Evolutionary conservation across 2,329 filamentous ascomycete species (phyloP), one percentile per base, ranked within the genome.

Genomic region (Colletotrichum liaoningense): DNA sequence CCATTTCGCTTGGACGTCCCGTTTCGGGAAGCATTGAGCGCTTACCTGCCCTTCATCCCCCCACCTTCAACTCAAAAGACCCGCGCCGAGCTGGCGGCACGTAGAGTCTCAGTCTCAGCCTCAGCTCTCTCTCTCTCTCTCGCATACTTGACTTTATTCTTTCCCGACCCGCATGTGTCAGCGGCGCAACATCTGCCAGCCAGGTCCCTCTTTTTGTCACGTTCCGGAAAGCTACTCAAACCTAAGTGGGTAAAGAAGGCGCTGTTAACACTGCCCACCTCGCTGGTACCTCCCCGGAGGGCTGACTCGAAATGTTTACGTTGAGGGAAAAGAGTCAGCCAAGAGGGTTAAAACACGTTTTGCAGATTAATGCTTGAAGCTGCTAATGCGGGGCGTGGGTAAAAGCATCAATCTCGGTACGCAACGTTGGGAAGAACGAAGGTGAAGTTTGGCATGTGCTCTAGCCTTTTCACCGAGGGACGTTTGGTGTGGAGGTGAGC

Each of bases 1-100:
- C 52, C 46, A 63, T 52, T 11, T 66, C 71, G 71, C 71, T 66
- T 71, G 67, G 67, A 71, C 56, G 60, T 71, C 71, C 60, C 55
- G 62, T 73, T 73, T 73, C 60, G 56, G 60, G 60, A 70, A 70
- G 46, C 22, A 26, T 73, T n/a, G 46, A 65, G 63, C 60, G 56
- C 46, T 62, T 66, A 5, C 54, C 63, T 57, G 46, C 24, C 6
- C 22, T 52, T 8, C 46, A 24, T 46, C 24, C 28, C n/a, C 42
- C 19, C 42, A 19, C 42, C 19, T n/a, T n/a, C 19, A 49, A 49
- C 42, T 49, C 42, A 49, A 49, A 49, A 49, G 19, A 69, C 55
- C 66, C 35, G 62, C 49, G 26, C 46, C 35, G 65, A 65, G 65
- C 69, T 22, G 42, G 42, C 42, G 42, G 42, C 42, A 49, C n/a